Percentiles rank a stretch among this genome's conserved stretches.
These are phyloP conservation scores for Saccharomyces uvarum DNA, from an alignment of 1,139 yeast genomes.

Conservation along the genomic window DNA sequence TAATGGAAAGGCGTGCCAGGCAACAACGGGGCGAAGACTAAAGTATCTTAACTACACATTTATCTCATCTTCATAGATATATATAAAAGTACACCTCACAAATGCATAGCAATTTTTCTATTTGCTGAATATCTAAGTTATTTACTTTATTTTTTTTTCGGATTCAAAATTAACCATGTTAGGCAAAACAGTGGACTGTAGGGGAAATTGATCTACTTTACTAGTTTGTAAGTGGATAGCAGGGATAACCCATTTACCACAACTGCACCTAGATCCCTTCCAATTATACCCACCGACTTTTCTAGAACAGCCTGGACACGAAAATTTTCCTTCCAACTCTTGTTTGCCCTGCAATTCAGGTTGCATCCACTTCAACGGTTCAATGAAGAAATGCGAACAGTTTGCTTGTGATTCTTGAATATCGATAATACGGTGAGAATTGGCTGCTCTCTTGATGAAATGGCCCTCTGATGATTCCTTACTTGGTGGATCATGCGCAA, in stretches of 20 bases:
- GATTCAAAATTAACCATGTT: conserved; percentile 22
- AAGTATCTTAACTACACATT: neutral
- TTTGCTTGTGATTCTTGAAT: conserved; percentile 46
- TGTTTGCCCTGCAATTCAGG: conserved; percentile 53
- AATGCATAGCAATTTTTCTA: neutral
- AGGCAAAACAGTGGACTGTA: conserved; percentile 19
- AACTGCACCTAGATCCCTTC: conserved; percentile 91
- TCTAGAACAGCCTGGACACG: conserved; percentile 77
- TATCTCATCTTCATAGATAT: neutral
- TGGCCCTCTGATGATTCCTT: conserved; percentile 54
- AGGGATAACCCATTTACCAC: conserved; percentile 95
- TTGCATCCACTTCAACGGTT: conserved; percentile 90
- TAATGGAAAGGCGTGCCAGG: neutral
- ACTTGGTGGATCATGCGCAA: conserved; percentile 55
- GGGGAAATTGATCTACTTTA: conserved; percentile 61
- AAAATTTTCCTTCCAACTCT: conserved; percentile 75
- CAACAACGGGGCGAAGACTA: neutral
- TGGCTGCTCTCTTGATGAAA: conserved; percentile 54
- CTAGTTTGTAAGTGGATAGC: conserved; percentile 77
- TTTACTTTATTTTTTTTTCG: neutral
- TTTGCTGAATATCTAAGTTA: neutral
- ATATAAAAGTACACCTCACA: neutral
- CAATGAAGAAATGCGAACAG: conserved; percentile 83
- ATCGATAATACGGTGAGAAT: conserved; percentile 50
- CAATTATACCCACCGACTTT: conserved; percentile 87